A percentile compares a stretch with the other conserved stretches of the same genome.
These are phyloP conservation scores for Priceomyces castillae DNA, from an alignment of 805 yeast species.

Conservation along the genomic window DNA sequence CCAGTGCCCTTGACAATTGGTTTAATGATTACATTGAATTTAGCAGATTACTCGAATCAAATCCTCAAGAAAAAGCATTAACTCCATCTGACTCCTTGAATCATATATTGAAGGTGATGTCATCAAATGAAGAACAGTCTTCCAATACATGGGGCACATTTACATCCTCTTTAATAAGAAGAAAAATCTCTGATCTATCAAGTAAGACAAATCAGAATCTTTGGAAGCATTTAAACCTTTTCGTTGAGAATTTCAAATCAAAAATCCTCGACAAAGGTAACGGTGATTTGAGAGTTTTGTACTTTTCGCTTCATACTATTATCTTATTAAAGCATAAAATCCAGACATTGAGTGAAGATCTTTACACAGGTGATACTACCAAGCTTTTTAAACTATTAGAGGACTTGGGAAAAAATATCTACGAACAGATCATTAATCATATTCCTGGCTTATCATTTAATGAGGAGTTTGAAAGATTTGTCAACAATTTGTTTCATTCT, in stretches of 20 bases:
- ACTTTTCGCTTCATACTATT: slow-evolving; percentile 7
- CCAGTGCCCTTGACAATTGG: slow-evolving; percentile 14
- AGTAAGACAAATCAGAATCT: slow-evolving; percentile 8
- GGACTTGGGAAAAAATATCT: not conserved
- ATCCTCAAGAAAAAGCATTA: slow-evolving; percentile 1
- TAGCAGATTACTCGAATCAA: slow-evolving; percentile 3
- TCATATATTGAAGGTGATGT: slow-evolving; percentile 5
- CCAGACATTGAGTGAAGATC: not conserved
- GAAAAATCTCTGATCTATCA: slow-evolving; percentile 13
- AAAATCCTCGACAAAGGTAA: not conserved
- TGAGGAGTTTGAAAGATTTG: not conserved
- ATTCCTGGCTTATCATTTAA: not conserved
- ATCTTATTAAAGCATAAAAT: slow-evolving; percentile 2
- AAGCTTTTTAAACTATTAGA: not conserved
- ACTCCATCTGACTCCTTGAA: slow-evolving; percentile 3
- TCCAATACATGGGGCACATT: slow-evolving; percentile 18
- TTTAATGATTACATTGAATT: slow-evolving; percentile 11
- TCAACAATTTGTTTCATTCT: not conserved
- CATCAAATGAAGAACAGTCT: not conserved
- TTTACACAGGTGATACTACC: not conserved
- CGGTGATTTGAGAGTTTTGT: slow-evolving; percentile 7
- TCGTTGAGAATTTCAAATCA: slow-evolving; percentile 6
- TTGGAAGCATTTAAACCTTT: slow-evolving; percentile 10
- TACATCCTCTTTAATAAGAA: slow-evolving; percentile 9
- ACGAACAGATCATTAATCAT: not conserved